Evolutionary conservation across 768 basidiomycete species (phyloP), one percentile per base, ranked within the genome.

Genomic region (Podaxis rugospora): DNA sequence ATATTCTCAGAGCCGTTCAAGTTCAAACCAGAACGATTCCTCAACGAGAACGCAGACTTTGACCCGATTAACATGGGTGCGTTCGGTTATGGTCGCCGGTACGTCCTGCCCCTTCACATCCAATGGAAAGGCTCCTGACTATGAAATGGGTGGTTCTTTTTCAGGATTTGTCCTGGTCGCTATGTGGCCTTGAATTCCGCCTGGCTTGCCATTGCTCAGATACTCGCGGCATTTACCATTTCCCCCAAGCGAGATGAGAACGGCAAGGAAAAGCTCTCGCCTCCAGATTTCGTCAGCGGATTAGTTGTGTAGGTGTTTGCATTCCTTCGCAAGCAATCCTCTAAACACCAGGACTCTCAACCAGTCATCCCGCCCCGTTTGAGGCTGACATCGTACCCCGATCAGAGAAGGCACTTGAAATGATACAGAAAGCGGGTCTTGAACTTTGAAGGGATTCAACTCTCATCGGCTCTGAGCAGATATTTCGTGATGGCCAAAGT

Each of bases 121-220:
- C 6, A 7, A 28, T 4, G 6, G 6, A 16, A 18, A 18, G 18
- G 14, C n/a, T 18, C 18, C 42, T 40, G 36, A 37, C 14, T 7
- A 36, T 16, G 32, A 14, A 32, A 55, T 36, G 44, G 5, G 16
- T n/a, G 11, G 16, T n/a, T 27, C 51, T 28, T 11, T 18, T 21
- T 14, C 47, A 74, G 73, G 2, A 72, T 75, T 10, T 73, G 71
- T 50, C 76, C 75, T 5, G 78, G 78, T 7, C 70, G 76, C 4
- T 70, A 74, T 60, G 62, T 77, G 25, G 75, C 72, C 7, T 40
- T 66, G 5, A 67, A 68, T 35, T 67, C 72, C 9, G 62, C 68
- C 6, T 74, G 72, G 70, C 69, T 77, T 25, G 69, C 68, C 0
- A 68, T 73, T 5, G 69, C 67, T 1, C 69, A 67, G 2, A 63